These are phyloP conservation scores for Debaryomycetaceae sp. DNA, from an alignment of 1,139 yeast species.

Conservation along the genomic window DNA sequence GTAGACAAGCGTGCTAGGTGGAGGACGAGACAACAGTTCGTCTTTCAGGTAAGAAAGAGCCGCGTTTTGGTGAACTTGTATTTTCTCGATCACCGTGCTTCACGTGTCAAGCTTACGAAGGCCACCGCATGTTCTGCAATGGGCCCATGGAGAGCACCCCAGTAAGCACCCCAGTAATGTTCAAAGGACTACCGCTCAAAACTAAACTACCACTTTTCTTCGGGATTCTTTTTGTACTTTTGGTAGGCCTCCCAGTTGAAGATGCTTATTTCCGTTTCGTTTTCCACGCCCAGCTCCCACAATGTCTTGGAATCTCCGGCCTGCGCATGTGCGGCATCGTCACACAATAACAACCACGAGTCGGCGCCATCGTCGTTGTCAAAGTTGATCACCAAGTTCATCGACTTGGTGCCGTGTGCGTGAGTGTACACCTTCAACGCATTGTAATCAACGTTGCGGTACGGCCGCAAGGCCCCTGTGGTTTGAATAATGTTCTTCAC, in stretches of 20 bases:
- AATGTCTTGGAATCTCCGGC: constrained; percentile 40
- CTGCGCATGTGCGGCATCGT: constrained; percentile 19
- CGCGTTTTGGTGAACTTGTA: no score
- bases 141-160: no score
- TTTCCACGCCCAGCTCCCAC: constrained; percentile 68
- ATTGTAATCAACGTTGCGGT: constrained; percentile 71
- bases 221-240: constrained; percentile 73
- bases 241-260: constrained; percentile 66
- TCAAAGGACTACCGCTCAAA: background rate
- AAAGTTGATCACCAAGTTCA: constrained; percentile 86
- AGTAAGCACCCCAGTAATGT: no score
- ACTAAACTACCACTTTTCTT: constrained; percentile 82
- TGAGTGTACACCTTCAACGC: constrained; percentile 83
- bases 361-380: constrained; percentile 53
- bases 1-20: no score
- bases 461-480: constrained; percentile 74
- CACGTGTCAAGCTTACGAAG: no score
- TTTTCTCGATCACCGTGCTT: no score
- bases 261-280: constrained; percentile 87
- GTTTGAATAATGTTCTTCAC: constrained; percentile 49
- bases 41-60: no score
- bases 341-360: constrained; percentile 51
- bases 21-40: no score
- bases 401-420: constrained; percentile 93
- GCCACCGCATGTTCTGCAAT: no score